phyloP scores from a whole-genome alignment of 805 yeast species.

The Vanderwaltozyma verrucispora region DNA sequence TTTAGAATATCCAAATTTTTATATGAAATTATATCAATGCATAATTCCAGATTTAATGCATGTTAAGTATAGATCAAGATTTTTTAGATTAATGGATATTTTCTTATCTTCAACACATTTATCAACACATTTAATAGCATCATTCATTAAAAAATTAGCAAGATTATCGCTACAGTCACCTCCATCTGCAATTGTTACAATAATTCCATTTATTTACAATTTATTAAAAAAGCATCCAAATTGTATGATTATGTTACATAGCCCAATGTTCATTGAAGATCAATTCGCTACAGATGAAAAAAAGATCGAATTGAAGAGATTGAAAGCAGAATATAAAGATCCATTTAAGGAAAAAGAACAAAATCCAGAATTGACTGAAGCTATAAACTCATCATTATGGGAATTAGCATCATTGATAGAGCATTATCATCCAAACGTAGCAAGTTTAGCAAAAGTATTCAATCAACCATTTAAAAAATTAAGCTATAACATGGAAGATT shows the following conservation, averaged over 20 bases:
- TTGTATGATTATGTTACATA: conserved; percentile 82
- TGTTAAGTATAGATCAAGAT: conserved; percentile 73
- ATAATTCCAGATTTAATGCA: conserved; percentile 68
- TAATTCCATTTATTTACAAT: conserved; percentile 87
- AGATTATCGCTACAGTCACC: conserved; percentile 67
- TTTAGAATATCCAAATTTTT: conserved; percentile 88
- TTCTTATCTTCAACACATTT: conserved; percentile 82
- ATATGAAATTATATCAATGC: conserved; percentile 67
- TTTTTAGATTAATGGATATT: conserved; percentile 75
- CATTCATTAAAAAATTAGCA: conserved; percentile 77
- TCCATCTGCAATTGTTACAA: conserved; percentile 79
- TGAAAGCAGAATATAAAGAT: conserved; percentile 37
- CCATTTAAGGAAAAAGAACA: conserved; percentile 53
- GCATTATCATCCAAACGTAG: conserved; percentile 94
- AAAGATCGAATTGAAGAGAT: conserved; percentile 15
- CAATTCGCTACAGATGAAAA: conserved; percentile 20
- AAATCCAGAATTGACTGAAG: conserved; percentile 73
- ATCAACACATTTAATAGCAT: conserved; percentile 73
- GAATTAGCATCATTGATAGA: conserved; percentile 68
- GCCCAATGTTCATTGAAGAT: conserved; percentile 23
- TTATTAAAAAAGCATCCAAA: conserved; percentile 85
- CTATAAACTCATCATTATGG: conserved; percentile 85
- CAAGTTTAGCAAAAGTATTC: conserved; percentile 80
- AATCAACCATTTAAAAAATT: conserved; percentile 85
- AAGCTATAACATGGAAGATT: conserved; percentile 84